Evolutionary conservation across 208 protist genomes (phyloP).

Genomic region (Herpetomonas tarakana): DNA sequence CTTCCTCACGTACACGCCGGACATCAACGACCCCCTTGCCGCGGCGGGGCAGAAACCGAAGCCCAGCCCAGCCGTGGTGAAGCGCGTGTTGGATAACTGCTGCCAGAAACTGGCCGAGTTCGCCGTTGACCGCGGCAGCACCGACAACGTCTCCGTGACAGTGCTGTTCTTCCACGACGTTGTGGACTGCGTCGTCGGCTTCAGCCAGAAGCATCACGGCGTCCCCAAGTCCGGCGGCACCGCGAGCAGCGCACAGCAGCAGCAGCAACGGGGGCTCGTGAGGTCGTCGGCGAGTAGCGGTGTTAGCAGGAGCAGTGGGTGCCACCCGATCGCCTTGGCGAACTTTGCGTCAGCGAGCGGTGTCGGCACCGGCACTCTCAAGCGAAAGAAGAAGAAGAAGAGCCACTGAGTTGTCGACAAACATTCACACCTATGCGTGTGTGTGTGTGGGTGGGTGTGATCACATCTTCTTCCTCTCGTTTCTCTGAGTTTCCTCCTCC

Average conservation of each 20-base stretch:
- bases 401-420: no score
- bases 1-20: conserved; percentile 74
- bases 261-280: not conserved
- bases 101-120: conserved; percentile 79
- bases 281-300: not conserved
- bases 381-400: not conserved
- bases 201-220: conserved; percentile 16
- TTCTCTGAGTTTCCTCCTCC: not conserved
- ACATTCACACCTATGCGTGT: no score
- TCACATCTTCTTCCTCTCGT: not conserved
- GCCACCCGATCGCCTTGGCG: not conserved
- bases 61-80: conserved; percentile 39
- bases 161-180: conserved; percentile 83
- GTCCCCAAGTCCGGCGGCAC: not conserved
- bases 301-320: not conserved
- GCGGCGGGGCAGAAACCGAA: conserved; percentile 28
- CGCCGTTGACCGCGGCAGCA: conserved; percentile 75
- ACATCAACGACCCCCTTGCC: conserved; percentile 38
- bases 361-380: not conserved
- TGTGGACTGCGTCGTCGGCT: conserved; percentile 52
- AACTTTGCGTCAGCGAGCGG: not conserved
- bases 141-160: conserved; percentile 78
- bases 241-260: not conserved
- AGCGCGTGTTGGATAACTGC: conserved; percentile 66
- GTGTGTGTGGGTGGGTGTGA: conserved; percentile 3